phyloP scores from a whole-genome alignment of 495 filamentous ascomycete species.

The Aspergillus carlsbadensis region DNA sequence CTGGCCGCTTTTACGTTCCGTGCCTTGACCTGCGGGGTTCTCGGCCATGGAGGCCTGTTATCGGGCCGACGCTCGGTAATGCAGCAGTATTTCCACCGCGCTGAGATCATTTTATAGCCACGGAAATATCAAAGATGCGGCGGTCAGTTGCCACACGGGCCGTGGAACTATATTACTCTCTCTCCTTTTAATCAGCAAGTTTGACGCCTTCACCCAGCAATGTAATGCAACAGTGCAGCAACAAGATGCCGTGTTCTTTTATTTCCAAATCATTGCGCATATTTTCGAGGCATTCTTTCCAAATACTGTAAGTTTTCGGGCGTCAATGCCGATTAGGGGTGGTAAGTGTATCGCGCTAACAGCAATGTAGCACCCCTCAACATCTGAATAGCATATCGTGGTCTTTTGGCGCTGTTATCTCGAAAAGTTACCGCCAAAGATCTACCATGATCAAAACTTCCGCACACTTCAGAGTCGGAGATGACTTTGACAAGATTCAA shows the following conservation, averaged over 20 bases:
- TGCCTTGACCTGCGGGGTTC: constrained; percentile 6
- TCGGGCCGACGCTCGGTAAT: constrained; percentile 11
- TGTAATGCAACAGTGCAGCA: neutral
- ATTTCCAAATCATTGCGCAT: neutral
- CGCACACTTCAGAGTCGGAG: constrained; percentile 27
- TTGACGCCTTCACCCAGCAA: neutral
- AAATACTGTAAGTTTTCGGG: neutral
- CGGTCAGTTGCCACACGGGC: neutral
- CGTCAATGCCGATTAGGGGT: neutral
- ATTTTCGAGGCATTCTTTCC: neutral
- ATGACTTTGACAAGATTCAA: constrained; percentile 78
- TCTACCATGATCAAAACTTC: constrained; percentile 20
- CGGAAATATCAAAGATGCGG: neutral
- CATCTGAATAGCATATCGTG: neutral
- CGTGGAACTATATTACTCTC: neutral
- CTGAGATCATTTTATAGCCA: neutral
- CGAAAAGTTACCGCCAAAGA: neutral
- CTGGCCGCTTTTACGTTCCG: neutral
- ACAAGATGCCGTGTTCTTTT: neutral
- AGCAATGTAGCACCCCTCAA: neutral
- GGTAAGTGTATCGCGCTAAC: neutral
- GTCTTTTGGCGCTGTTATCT: neutral
- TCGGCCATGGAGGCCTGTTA: neutral
- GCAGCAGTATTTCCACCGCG: neutral
- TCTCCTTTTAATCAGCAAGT: neutral